These are phyloP conservation scores for Kazachstania kunashirensis DNA, from an alignment of 805 yeast species.

Conservation along the genomic window DNA sequence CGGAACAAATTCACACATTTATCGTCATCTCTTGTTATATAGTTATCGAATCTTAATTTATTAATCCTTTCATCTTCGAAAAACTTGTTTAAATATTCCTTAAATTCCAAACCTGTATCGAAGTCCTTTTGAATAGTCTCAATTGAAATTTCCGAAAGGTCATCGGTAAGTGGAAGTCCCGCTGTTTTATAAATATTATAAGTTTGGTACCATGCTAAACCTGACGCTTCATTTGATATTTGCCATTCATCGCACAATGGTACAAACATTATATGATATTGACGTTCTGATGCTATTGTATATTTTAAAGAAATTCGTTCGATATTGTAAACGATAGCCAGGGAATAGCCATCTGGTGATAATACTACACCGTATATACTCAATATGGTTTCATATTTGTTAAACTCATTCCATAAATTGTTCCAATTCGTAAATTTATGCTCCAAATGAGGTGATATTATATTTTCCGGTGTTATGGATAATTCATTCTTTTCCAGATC, in stretches of 20 bases:
- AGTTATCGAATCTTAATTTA: slow-evolving; percentile 17
- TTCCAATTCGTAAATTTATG: slow-evolving; percentile 25
- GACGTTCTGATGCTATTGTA: slow-evolving; percentile 22
- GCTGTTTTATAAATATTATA: slow-evolving; percentile 20
- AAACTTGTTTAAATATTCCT: slow-evolving; percentile 13
- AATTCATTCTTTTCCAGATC: slow-evolving; percentile 9
- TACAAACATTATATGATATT: slow-evolving; percentile 17
- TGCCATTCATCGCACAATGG: slow-evolving; percentile 24
- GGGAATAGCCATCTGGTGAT: slow-evolving; percentile 24
- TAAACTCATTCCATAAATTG: slow-evolving; percentile 16
- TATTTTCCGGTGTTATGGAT: slow-evolving; percentile 11
- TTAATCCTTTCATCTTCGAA: slow-evolving; percentile 14
- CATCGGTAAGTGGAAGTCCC: slow-evolving; percentile 11
- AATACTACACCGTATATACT: slow-evolving; percentile 22
- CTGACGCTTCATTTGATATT: slow-evolving; percentile 18
- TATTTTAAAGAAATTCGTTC: slow-evolving; percentile 24
- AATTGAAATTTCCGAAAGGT: not conserved
- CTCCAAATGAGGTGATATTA: slow-evolving; percentile 20
- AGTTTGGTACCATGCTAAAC: slow-evolving; percentile 29
- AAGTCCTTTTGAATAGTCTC: not conserved
- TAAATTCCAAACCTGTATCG: slow-evolving; percentile 13
- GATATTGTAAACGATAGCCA: slow-evolving; percentile 23
- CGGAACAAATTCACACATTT: slow-evolving; percentile 15
- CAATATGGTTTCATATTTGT: slow-evolving; percentile 22
- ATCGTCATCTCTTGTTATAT: slow-evolving; percentile 9